Evolutionary conservation across 257 asterid genomes (phyloP).

Genomic region (Nicotiana noctiflora): DNA sequence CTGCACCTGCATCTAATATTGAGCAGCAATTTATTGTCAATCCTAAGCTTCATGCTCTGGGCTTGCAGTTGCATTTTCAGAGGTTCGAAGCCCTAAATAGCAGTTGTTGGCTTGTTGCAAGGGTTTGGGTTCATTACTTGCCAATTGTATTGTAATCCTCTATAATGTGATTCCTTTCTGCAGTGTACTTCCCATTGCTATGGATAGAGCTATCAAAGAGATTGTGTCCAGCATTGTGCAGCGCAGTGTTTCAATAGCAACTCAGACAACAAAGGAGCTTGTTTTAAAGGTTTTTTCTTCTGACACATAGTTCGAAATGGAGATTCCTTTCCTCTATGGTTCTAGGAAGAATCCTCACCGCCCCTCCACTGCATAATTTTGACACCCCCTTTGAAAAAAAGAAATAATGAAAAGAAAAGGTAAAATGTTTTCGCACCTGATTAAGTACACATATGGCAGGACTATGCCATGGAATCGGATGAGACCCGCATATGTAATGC

Average conservation of each 20-base stretch:
- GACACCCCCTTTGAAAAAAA: not conserved
- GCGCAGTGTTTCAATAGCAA: conserved; percentile 94
- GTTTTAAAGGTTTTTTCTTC: conserved; percentile 64
- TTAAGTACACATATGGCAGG: conserved; percentile 35
- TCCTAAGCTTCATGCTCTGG: conserved; percentile 58
- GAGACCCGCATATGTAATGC: conserved; percentile 86
- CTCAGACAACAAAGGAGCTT: conserved; percentile 95
- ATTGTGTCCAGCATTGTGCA: conserved; percentile 82
- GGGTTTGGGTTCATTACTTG: not conserved
- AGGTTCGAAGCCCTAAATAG: conserved; percentile 43
- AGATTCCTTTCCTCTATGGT: too few relatives aligned
- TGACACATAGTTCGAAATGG: too few relatives aligned
- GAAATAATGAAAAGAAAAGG: not conserved
- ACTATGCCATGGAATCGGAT: conserved; percentile 94
- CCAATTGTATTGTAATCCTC: not conserved
- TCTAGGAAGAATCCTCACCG: too few relatives aligned
- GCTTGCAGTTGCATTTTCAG: conserved; percentile 80
- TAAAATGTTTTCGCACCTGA: not conserved
- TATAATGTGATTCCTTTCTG: conserved; percentile 20
- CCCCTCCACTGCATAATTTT: not conserved
- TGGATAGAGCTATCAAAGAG: conserved; percentile 95
- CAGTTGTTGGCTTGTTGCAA: not conserved
- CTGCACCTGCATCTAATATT: conserved; percentile 65
- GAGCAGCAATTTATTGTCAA: conserved; percentile 89
- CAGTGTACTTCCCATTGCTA: conserved; percentile 84